These are phyloP conservation scores for Psilocybe tampanensis DNA, from an alignment of 768 basidiomycete species.

Conservation along the genomic window DNA sequence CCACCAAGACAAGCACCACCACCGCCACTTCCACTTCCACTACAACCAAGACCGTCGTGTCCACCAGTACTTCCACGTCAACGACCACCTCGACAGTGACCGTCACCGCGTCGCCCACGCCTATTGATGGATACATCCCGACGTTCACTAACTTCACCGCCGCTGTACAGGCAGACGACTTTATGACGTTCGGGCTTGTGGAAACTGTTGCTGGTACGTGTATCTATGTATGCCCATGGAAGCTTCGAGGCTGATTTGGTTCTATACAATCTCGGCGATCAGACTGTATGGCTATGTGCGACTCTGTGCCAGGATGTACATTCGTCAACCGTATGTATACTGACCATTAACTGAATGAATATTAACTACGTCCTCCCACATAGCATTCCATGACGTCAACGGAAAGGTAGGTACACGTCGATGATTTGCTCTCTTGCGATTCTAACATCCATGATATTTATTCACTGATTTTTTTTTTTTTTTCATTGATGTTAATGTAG, in stretches of 20 bases:
- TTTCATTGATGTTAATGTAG: slow-evolving; percentile 15
- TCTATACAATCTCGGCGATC: neutral
- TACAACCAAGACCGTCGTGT: slow-evolving; percentile 1
- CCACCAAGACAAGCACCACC: too few relatives aligned
- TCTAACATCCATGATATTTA: too few relatives aligned
- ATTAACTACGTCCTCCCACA: neutral
- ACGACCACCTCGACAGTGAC: slow-evolving; percentile 13
- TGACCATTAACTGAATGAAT: too few relatives aligned
- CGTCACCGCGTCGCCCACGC: slow-evolving; percentile 17
- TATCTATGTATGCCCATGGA: too few relatives aligned
- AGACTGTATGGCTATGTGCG: slow-evolving; percentile 37
- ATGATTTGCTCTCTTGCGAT: too few relatives aligned
- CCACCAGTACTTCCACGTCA: slow-evolving; percentile 1
- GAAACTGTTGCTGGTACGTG: slow-evolving; percentile 34
- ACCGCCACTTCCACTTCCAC: neutral
- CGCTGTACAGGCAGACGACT: slow-evolving; percentile 34
- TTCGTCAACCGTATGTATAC: slow-evolving; percentile 34
- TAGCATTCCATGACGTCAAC: slow-evolving; percentile 39
- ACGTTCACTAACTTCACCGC: slow-evolving; percentile 32
- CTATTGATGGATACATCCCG: slow-evolving; percentile 22
- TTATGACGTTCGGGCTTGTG: slow-evolving; percentile 37
- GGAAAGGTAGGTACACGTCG: slow-evolving; percentile 36
- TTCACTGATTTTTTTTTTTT: too few relatives aligned
- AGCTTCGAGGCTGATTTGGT: neutral
- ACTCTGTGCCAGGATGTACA: slow-evolving; percentile 29